phyloP scores from a whole-genome alignment of 768 basidiomycete species.

The Kwoniella dendrophila region DNA sequence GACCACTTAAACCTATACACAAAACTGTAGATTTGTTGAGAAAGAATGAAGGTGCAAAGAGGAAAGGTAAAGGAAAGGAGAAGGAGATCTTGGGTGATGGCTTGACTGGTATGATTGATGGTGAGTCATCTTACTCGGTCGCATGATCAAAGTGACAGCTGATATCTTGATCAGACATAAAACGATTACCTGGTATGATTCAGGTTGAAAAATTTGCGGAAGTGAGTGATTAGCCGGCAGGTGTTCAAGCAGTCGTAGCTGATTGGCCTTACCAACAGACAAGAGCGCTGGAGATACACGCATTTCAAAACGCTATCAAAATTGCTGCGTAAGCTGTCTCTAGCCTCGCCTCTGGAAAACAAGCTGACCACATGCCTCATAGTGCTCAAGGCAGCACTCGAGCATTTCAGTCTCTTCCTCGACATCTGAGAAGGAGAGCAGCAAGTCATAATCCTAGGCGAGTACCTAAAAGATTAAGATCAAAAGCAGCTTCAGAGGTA shows the following conservation, averaged over 20 bases:
- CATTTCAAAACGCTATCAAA: conserved; percentile 87
- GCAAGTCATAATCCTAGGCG: conserved; percentile 93
- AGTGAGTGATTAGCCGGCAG: conserved; percentile 58
- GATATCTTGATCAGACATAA: conserved; percentile 59
- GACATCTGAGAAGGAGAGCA: conserved; percentile 85
- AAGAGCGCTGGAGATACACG: conserved; percentile 81
- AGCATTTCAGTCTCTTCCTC: conserved; percentile 89
- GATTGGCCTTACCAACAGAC: conserved; percentile 60
- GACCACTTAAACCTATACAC: conserved; percentile 25
- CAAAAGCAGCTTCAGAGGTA: conserved; percentile 82
- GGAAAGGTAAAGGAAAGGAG: conserved; percentile 38
- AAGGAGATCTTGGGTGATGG: conserved; percentile 29
- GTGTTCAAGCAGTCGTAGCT: background rate
- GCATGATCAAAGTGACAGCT: background rate
- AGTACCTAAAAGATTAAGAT: conserved; percentile 79
- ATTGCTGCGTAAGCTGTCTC: conserved; percentile 64
- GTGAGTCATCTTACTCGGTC: conserved; percentile 21
- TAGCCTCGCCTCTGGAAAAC: background rate
- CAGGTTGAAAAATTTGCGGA: conserved; percentile 88
- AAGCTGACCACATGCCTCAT: background rate
- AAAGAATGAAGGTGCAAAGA: conserved; percentile 21
- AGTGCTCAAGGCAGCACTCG: conserved; percentile 74
- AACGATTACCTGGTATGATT: conserved; percentile 69
- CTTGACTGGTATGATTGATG: conserved; percentile 21
- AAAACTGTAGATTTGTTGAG: conserved; percentile 34